A percentile compares a stretch with the other conserved stretches of the same genome.
These are phyloP conservation scores for Fusarium algeriense DNA, from an alignment of 2,329 filamentous ascomycete genomes.

Conservation along the genomic window DNA sequence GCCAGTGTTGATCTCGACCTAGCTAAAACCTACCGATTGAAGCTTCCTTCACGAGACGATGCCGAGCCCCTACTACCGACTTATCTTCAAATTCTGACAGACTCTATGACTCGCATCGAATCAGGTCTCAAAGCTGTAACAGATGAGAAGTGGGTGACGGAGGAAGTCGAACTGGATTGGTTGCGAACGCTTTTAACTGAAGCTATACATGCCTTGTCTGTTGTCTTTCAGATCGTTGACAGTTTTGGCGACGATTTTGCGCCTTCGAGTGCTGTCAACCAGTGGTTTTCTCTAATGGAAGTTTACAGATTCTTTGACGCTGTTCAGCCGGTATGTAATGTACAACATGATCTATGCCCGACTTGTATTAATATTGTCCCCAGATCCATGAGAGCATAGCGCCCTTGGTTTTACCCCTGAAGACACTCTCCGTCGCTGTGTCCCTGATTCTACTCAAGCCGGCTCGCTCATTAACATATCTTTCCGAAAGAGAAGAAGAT, in stretches of 20 bases:
- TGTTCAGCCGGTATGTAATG: slow-evolving; percentile 58
- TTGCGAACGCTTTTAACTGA: slow-evolving; percentile 74
- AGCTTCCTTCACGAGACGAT: slow-evolving; percentile 50
- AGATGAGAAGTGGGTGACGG: slow-evolving; percentile 63
- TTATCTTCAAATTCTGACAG: slow-evolving; percentile 61
- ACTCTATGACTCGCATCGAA: slow-evolving; percentile 63
- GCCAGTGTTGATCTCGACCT: slow-evolving; percentile 46
- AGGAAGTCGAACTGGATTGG: slow-evolving; percentile 71
- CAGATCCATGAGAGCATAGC: slow-evolving; percentile 57
- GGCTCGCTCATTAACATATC: slow-evolving; percentile 62
- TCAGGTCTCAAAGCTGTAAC: slow-evolving; percentile 64
- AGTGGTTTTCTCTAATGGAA: slow-evolving; percentile 82
- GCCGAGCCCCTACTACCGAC: slow-evolving; percentile 61
- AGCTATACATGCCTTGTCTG: slow-evolving; percentile 77
- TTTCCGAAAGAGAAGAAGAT: slow-evolving; percentile 56
- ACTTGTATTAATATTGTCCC: slow-evolving; percentile 32
- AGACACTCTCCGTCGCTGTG: slow-evolving; percentile 76
- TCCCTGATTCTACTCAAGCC: slow-evolving; percentile 80
- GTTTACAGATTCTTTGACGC: slow-evolving; percentile 77
- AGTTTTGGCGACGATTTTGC: slow-evolving; percentile 66
- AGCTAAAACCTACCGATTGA: slow-evolving; percentile 49
- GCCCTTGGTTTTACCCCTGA: slow-evolving; percentile 72
- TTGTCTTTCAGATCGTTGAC: slow-evolving; percentile 79
- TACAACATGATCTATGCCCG: neutral
- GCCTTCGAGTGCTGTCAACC: slow-evolving; percentile 68